Base-by-base conservation (phyloP, 2,329 filamentous ascomycete species). In the Ascochyta rabiei region DNA sequence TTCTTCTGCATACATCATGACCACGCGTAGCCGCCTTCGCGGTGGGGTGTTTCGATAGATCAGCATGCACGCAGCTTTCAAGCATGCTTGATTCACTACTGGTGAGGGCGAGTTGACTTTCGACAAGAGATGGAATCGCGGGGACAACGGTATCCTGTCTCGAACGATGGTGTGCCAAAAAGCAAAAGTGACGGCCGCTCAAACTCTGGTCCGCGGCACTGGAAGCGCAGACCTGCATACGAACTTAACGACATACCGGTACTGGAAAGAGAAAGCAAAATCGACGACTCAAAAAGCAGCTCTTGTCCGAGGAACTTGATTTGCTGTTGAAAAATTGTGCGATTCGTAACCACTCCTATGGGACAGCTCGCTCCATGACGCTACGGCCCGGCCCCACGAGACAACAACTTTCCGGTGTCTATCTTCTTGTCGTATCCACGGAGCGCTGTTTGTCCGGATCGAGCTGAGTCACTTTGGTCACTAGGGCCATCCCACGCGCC, bases 161-260 rank as follows among this genome's bases (percentile, higher is more conserved):
- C 23, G 16, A 41, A 19, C 24, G 39, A 42, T 15, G 41, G 35
- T 31, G 35, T 21, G 12, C 6, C 12, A 43, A 55, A 54, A 49
- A 53, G 39, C 50, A 49, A 55, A 42, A 33, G 18, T 42, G 42
- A 46, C 52, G 42, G 40, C 31, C 37, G 30, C 45, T 34, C 28
- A 13, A 39, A 44, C 8, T 28, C 37, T 37, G 18, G 16, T 21
- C 12, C 34, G 42, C 18, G 31, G 39, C 12, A 40, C 34, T 33
- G 33, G 44, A 16, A 33, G 19, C n/a, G 19, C 31, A 40, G 4
- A 21, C 6, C 31, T 31, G 26, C 6, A 50, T 37, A 43, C 23
- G 19, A 30, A 16, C 1, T 31, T 19, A 4, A 39, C 13, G 15
- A 37, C 7, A n/a, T 12, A 5, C 15, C 6, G 3, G 16, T 12